Conservation (phyloP, 2,329 filamentous ascomycete genomes). For the Xylariaceae sp. region DNA sequence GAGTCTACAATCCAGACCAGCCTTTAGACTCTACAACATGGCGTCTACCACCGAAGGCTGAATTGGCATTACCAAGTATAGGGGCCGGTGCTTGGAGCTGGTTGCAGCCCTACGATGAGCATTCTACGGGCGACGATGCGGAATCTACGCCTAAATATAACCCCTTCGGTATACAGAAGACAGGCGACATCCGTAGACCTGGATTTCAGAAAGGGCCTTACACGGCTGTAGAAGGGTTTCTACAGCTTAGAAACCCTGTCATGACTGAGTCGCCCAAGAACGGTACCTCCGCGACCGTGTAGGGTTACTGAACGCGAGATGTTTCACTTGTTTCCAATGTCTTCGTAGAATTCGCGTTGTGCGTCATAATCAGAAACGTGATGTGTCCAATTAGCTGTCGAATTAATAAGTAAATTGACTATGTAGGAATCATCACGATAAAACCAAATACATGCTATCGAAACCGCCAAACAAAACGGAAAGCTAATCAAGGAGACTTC, state of each 20-base stretch:
- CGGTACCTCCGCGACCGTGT: no score
- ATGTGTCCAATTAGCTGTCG: no score
- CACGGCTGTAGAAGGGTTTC: constrained; percentile 30
- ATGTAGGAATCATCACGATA: no score
- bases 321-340: no score
- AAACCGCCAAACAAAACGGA: no score
- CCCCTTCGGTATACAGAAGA: constrained; percentile 16
- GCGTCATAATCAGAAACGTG: no score
- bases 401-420: no score
- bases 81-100: constrained; percentile 28
- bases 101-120: constrained; percentile 30
- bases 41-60: neutral
- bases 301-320: no score
- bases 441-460: no score
- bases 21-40: neutral
- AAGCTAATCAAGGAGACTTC: no score
- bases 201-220: constrained; percentile 29
- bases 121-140: neutral
- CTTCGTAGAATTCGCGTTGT: no score
- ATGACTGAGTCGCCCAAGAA: constrained; percentile 3
- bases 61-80: constrained; percentile 20
- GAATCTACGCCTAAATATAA: constrained; percentile 9
- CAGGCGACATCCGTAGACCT: constrained; percentile 15
- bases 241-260: constrained; percentile 23
- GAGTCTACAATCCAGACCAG: neutral